Base-by-base conservation (phyloP, 1,284 basidiomycete genomes). In the Wallemia ichthyophaga region DNA sequence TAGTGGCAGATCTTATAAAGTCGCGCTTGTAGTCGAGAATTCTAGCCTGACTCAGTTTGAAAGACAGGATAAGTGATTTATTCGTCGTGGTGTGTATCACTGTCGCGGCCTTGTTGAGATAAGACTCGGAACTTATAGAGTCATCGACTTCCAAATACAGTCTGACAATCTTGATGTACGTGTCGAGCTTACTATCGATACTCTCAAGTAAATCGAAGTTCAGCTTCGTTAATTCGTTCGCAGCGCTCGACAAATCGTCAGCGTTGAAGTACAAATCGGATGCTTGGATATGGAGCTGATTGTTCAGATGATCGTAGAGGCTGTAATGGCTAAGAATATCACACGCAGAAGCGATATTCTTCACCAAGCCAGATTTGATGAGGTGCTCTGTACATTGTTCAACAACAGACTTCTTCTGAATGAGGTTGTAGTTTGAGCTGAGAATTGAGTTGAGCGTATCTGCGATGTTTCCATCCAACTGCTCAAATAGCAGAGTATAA, bases 131-230 rank as follows among this genome's bases (percentile, higher is more conserved):
- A 68, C 85, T 83, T 0, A 87, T 83, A 1, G 84, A 83, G 65
- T 94, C 86, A 67, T 88, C 86, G 48, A 94, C 91, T 73, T 96
- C 91, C 32, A 98, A 76, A n/a, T 92, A 76, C 2, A 98, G 76
- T 23, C 92, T 81, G 32, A 95, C 85, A 64, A 98, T 94, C 60
- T 88, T 83, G 62, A 98, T 82, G 68, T 95, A 92, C 11, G n/a
- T 48, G 13, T 48, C n/a, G 5, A 48, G n/a, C 5, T 11, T 5
- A 11, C n/a, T 5, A 48, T 48, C 28, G 17, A 17, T 15, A 21
- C 5, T 3, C 3, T 11, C 5, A 19, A 48, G 9, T 11, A 48
- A 21, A 48, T 48, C 37, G n/a, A 48, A 48, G 37, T 48, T 48
- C 5, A 48, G n/a, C n/a, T 48, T 48, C 11, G n/a, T 21, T 11